Base-by-base conservation (phyloP, 2,329 filamentous ascomycete genomes). In the Colletotrichum filicis region DNA sequence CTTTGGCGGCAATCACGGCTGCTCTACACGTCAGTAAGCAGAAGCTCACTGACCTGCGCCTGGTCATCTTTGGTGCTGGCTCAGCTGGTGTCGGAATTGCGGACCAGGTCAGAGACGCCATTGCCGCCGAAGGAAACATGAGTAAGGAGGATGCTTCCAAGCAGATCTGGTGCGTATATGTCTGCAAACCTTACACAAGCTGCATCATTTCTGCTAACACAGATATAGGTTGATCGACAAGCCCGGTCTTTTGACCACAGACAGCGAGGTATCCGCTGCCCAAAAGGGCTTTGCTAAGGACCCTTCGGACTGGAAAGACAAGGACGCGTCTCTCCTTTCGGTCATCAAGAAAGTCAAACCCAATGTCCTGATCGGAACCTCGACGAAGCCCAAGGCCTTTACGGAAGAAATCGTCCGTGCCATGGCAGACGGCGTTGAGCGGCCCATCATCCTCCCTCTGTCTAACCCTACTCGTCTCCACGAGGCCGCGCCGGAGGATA, bases 401-500 rank as follows among this genome's bases (percentile, higher is more conserved):
- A 96, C 93, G 0, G 86, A 95, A 76, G 89, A 94, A 2, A 84
- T 95, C 32, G 86, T 97, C 12, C 86, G 87, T 58, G 93, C 93
- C 76, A 97, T 97, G 94, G 91, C 92, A 1, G 86, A 88, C 46
- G 89, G 95, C 77, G 89, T 93, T 3, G 87, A 92, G 0, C 88
- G 92, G 1, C 95, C 95, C n/a, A 90, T 94, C 66, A 87, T 95
- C 71, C 91, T 97, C 73, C 95, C 95, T 0, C 88, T 97, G 1
- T 96, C 93, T 2, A 97, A 97, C 80, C 95, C 95, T 0, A 98
- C 95, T 0, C 87, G 90, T 1, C 88, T 97, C 0, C 94, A 97
- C 79, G 95, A 97, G 82, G 95, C 94, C 1, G 89, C 91, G 8
- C 95, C 95, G 0, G 85, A 90, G 19, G 94, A 97, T 79, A 84